Conservation (phyloP, 225 moss, liverwort and hornwort genomes). For the Bryum argenteum region DNA sequence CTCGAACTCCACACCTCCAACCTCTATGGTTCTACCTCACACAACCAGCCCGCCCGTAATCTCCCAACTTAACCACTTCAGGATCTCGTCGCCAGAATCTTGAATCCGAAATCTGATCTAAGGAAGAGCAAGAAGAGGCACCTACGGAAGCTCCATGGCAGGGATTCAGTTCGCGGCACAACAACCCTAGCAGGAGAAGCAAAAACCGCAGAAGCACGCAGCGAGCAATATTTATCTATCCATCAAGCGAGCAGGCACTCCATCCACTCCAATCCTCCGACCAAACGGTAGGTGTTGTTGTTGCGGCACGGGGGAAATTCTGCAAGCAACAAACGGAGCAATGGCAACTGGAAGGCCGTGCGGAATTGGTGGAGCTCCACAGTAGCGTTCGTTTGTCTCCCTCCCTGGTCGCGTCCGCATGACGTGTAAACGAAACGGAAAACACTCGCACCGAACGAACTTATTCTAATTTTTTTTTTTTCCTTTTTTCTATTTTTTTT, state of each 20-base stretch:
- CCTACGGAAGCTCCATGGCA: slow-evolving; percentile 10
- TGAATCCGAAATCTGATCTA: slow-evolving; percentile 13
- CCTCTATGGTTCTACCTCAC: not conserved
- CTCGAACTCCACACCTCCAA: slow-evolving; percentile 6
- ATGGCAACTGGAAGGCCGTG: slow-evolving; percentile 31
- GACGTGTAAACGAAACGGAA: slow-evolving; percentile 27
- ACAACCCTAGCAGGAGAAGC: slow-evolving; percentile 30
- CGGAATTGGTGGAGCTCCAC: slow-evolving; percentile 19
- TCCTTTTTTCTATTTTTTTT: no score
- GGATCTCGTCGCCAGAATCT: slow-evolving; percentile 4
- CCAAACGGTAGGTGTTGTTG: slow-evolving; percentile 1
- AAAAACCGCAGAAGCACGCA: not conserved
- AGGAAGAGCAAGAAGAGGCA: not conserved
- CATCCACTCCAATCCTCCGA: slow-evolving; percentile 14
- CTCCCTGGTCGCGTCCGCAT: slow-evolving; percentile 21
- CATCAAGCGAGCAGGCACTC: not conserved
- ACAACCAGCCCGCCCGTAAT: not conserved
- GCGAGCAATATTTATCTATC: not conserved
- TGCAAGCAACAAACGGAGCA: not conserved
- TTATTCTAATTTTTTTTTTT: not conserved
- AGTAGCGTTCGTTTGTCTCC: not conserved
- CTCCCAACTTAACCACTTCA: not conserved
- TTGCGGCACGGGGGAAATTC: not conserved
- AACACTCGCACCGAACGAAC: not conserved
- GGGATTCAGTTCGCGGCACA: not conserved